Evolutionary conservation across 2,329 filamentous ascomycete species (phyloP).

Genomic region (Fusarium globosum): DNA sequence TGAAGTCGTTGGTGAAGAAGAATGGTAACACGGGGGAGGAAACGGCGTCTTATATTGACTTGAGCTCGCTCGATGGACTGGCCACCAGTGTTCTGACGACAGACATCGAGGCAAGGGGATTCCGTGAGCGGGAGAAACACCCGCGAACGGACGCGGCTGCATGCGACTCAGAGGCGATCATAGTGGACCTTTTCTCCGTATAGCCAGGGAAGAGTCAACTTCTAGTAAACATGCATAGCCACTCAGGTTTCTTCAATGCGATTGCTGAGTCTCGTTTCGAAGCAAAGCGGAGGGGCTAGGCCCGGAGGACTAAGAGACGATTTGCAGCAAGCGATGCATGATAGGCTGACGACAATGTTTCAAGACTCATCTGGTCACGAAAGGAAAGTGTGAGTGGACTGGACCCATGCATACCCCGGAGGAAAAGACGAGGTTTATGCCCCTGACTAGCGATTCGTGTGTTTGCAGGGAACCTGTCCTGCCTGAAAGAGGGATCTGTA

Average conservation of each 20-base stretch:
- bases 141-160: constrained; percentile 36
- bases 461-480: constrained; percentile 22
- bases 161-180: constrained; percentile 32
- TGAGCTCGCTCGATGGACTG: constrained; percentile 32
- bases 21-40: constrained; percentile 20
- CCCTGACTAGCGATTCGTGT: constrained; percentile 43
- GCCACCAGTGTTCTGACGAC: constrained; percentile 13
- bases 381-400: constrained; percentile 40
- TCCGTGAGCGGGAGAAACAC: constrained; percentile 19
- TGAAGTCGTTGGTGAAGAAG: constrained; percentile 41
- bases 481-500: constrained; percentile 8
- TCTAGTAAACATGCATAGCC: constrained; percentile 28
- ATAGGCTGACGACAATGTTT: constrained; percentile 48
- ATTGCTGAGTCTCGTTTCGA: constrained; percentile 50
- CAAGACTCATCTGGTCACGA: constrained; percentile 44
- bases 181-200: constrained; percentile 28
- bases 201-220: constrained; percentile 48
- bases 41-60: constrained; percentile 42
- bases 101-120: constrained; percentile 29
- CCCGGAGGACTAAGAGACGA: constrained; percentile 41
- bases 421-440: constrained; percentile 34
- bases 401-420: constrained; percentile 33
- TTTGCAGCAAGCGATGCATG: constrained; percentile 37
- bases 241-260: constrained; percentile 38
- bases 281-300: constrained; percentile 52